Evolutionary conservation across 2,329 filamentous ascomycete genomes (phyloP), one percentile per base, ranked within the genome.

Genomic region (Ceratocystis cacaofunesta): DNA sequence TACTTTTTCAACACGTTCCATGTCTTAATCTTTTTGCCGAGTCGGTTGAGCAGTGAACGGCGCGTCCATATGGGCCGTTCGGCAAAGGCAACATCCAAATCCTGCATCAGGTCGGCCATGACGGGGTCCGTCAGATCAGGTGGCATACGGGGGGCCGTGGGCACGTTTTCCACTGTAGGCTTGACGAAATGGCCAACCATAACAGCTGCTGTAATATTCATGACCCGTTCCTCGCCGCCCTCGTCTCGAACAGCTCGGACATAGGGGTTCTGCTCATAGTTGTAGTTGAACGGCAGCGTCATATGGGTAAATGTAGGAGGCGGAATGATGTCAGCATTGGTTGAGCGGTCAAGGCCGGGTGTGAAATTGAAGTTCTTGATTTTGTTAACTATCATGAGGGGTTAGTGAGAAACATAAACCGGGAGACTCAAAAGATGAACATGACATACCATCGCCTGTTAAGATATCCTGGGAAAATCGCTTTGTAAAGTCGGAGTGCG

Each of bases 41-140:
- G 79, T 63, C 82, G 80, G 74, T 96, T 96, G 70, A 87, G 80
- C 15, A 96, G 79, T 1, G 87, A 88, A 22, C 92, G 85, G 0
- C 92, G 84, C 2, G 92, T 96, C 85, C 92, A 95, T 58, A 96
- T 84, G 0, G 92, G 91, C 0, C 92, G 83, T 64, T 86, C 77
- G 2, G 85, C 78, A 71, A 97, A 86, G 5, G 90, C 81, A 0
- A 78, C 75, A 65, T 82, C 77, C 55, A 96, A 78, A 48, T 83
- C 79, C 1, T 76, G 77, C 69, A 95, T 83, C 25, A 90, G 80
- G 28, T 82, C 78, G 65, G 82, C 82, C 64, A 92, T 80, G 41
- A 82, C 78, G 1, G 79, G 76, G 68, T 89, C 82, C 0, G 84
- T 79, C 71, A 82, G 78, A 30, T 82, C 77, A 28, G 84, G 84